Conservation (phyloP, 148 eudicot species). For the Rhododendron vialii region DNA sequence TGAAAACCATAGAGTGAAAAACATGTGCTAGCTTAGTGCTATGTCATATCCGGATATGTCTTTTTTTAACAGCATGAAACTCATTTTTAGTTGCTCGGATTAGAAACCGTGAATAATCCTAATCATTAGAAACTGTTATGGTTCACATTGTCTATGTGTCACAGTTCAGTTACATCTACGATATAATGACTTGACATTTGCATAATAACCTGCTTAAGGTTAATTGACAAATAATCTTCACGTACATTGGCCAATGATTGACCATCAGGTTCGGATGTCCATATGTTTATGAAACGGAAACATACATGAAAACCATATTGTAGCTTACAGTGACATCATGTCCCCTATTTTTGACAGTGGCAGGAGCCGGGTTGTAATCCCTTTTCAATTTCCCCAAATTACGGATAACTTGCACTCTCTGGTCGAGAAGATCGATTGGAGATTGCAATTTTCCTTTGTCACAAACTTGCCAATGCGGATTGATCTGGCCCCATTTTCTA, state of each 20-base stretch:
- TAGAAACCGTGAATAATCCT: neutral
- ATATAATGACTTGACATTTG: neutral
- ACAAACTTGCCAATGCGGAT: constrained; percentile 29
- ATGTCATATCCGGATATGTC: neutral
- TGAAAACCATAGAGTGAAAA: neutral
- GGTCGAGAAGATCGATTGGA: constrained; percentile 28
- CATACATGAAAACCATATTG: neutral
- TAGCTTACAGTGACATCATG: constrained; percentile 37
- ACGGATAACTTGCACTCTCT: constrained; percentile 10
- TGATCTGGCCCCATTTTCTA: constrained; percentile 27
- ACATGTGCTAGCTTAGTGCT: neutral
- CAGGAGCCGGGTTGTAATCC: constrained; percentile 28
- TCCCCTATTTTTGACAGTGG: constrained; percentile 27
- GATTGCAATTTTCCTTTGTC: constrained; percentile 34
- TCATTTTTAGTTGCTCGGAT: neutral
- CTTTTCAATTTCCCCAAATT: constrained; percentile 13
- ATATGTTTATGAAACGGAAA: neutral
- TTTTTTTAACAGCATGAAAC: neutral
- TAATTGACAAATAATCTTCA: neutral
- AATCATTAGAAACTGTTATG: neutral
- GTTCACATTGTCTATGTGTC: neutral
- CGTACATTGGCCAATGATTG: neutral
- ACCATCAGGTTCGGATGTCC: neutral
- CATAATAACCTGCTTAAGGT: neutral
- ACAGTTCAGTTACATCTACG: neutral